These are phyloP conservation scores for Fusarium denticulatum DNA, from an alignment of 2,329 filamentous ascomycete species.

Conservation along the genomic window DNA sequence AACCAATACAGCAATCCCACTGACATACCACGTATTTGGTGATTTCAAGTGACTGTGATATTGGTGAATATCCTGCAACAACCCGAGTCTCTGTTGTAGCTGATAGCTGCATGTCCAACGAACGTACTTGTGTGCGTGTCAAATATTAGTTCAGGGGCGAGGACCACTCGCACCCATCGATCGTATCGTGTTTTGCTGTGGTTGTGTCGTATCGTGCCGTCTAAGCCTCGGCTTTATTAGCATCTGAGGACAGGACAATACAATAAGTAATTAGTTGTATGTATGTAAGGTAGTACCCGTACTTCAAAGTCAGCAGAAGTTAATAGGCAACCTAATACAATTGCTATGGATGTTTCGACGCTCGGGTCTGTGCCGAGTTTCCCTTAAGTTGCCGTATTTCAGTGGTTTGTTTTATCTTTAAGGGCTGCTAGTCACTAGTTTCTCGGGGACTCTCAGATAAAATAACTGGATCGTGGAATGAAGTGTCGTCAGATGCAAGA, in stretches of 20 bases:
- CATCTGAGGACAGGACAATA: not conserved
- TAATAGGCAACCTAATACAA: not conserved
- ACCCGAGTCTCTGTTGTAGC: not conserved
- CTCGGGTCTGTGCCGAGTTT: conserved; percentile 17
- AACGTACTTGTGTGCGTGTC: not conserved
- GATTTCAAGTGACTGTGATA: conserved; percentile 1
- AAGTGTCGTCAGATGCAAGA: conserved; percentile 18
- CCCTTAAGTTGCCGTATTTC: conserved; percentile 12
- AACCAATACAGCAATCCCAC: not conserved
- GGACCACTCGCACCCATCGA: conserved; percentile 16
- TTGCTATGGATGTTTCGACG: conserved; percentile 9
- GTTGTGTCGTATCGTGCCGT: not conserved
- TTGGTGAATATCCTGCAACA: conserved; percentile 14
- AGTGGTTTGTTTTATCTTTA: conserved; percentile 17
- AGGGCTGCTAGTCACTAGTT: not conserved
- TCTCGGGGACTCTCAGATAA: not conserved
- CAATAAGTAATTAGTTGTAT: not conserved
- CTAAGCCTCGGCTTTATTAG: conserved; percentile 23
- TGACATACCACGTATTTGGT: not conserved
- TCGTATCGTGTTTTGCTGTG: conserved; percentile 1
- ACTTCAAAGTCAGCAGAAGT: not conserved
- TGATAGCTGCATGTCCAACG: not conserved
- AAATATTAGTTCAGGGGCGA: conserved; percentile 34
- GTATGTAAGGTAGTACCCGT: not conserved
- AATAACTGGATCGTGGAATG: conserved; percentile 24